These are phyloP conservation scores for Mimosa pudica DNA, from an alignment of 306 rosid species.

Conservation along the genomic window DNA sequence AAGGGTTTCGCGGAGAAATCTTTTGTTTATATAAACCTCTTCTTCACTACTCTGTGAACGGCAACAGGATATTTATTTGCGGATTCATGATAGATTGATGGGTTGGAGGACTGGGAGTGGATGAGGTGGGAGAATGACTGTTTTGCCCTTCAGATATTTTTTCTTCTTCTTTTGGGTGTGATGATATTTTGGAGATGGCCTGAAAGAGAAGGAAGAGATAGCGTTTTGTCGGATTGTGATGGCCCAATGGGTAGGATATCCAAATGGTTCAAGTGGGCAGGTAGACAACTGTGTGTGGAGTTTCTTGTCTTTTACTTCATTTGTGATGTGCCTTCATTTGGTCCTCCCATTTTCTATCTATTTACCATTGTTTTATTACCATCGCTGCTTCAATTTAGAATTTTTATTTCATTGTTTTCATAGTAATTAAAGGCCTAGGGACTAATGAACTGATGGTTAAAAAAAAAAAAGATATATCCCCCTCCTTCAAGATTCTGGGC, in stretches of 20 bases:
- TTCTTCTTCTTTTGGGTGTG: no score
- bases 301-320: not conserved
- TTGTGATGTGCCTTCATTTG: not conserved
- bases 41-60: not conserved
- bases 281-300: not conserved
- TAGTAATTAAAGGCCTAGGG: no score
- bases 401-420: not conserved
- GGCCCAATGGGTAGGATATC: constrained; percentile 21
- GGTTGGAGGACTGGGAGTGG: not conserved
- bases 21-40: not conserved
- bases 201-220: not conserved
- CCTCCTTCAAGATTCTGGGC: no score
- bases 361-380: not conserved
- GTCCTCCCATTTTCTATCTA: not conserved
- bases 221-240: not conserved
- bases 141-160: constrained; percentile 34
- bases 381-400: not conserved
- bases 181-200: not conserved
- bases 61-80: constrained; percentile 29
- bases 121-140: constrained; percentile 32
- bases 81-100: not conserved
- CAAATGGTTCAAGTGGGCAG: constrained; percentile 15
- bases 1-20: constrained; percentile 19
- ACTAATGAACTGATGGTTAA: no score
- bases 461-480: no score